Conservation (phyloP, 192 early-diverging fungal genomes). For the Linnemannia schmuckeri region DNA sequence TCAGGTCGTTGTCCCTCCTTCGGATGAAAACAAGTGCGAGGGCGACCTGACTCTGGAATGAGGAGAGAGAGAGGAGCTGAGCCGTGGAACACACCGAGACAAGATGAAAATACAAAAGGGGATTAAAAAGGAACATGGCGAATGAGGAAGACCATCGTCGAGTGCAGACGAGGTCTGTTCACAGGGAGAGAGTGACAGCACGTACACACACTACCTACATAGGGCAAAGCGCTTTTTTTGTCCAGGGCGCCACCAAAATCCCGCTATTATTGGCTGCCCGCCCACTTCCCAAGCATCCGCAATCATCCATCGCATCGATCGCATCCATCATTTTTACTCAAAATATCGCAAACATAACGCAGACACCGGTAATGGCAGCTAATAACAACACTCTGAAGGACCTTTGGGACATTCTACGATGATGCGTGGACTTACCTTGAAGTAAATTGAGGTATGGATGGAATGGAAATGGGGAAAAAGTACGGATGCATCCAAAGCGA, state of each 20-base stretch:
- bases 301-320: background rate
- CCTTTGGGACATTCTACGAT: background rate
- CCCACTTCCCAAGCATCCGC: background rate
- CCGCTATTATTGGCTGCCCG: background rate
- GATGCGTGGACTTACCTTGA: background rate
- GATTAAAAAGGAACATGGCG: background rate
- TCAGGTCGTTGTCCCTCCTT: background rate
- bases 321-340: background rate
- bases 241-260: background rate
- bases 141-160: background rate
- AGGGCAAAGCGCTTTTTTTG: background rate
- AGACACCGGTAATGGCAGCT: background rate
- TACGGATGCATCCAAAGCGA: constrained; percentile 19
- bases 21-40: background rate
- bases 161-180: constrained; percentile 1
- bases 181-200: background rate
- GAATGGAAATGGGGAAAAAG: background rate
- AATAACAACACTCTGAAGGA: background rate
- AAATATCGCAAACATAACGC: background rate
- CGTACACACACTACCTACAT: background rate
- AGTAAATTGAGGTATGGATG: background rate
- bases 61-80: background rate
- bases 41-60: background rate
- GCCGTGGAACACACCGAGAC: background rate
- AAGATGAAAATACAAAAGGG: background rate